These are phyloP conservation scores for Hypoxylon crocopeplum DNA, from an alignment of 495 filamentous ascomycete species.

Conservation along the genomic window DNA sequence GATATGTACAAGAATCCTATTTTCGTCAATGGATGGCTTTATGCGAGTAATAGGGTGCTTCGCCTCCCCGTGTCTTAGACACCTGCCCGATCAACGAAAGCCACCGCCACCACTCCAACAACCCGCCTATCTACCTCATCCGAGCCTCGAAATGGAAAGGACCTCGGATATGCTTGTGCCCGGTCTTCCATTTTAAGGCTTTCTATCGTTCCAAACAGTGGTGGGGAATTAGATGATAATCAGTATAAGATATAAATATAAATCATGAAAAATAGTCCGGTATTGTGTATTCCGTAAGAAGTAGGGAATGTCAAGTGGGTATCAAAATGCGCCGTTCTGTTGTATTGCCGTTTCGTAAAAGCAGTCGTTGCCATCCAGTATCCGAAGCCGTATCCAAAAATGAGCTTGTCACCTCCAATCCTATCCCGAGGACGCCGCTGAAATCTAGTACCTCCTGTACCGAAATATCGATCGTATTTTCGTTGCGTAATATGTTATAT, in stretches of 20 bases:
- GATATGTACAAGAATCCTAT: constrained; percentile 9
- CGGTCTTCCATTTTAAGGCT: neutral
- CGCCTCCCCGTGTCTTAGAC: constrained; percentile 8
- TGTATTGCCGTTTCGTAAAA: constrained; percentile 32
- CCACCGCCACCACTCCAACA: constrained; percentile 6
- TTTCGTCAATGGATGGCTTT: neutral
- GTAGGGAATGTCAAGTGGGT: constrained; percentile 23
- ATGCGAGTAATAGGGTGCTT: neutral
- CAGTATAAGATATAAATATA: constrained; percentile 11
- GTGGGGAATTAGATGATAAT: neutral
- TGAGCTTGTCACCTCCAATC: constrained; percentile 6
- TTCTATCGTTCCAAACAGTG: constrained; percentile 2
- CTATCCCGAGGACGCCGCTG: constrained; percentile 26
- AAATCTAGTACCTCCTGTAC: constrained; percentile 7
- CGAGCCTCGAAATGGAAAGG: constrained; percentile 1
- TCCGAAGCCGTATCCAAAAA: constrained; percentile 15
- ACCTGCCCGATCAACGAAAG: constrained; percentile 1
- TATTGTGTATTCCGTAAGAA: constrained; percentile 5
- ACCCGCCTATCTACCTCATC: neutral
- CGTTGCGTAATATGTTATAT: constrained; percentile 2
- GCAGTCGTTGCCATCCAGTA: constrained; percentile 19
- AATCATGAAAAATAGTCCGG: constrained; percentile 13
- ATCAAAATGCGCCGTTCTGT: constrained; percentile 33
- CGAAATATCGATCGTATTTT: neutral
- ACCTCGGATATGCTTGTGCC: neutral